Conservation (phyloP, 495 filamentous ascomycete species). For the Podospora anserina region DNA sequence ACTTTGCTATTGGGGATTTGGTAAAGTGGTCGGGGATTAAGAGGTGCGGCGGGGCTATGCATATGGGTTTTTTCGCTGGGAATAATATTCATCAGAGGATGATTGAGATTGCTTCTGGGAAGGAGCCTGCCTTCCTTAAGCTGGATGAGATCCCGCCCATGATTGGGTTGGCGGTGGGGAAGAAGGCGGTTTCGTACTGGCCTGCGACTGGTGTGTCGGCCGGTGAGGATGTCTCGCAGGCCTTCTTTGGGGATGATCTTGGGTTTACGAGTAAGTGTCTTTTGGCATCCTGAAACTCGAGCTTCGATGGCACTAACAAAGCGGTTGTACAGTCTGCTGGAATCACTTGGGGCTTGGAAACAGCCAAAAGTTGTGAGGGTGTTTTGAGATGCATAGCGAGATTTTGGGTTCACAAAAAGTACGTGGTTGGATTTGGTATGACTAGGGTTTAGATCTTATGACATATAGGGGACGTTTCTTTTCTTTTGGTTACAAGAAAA, state of each 20-base stretch:
- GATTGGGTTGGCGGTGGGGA: conserved; percentile 65
- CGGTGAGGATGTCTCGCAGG: conserved; percentile 57
- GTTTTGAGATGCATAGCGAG: neutral
- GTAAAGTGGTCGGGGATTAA: conserved; percentile 66
- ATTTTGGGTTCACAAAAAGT: neutral
- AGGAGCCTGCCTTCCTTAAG: conserved; percentile 41
- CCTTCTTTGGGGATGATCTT: conserved; percentile 64
- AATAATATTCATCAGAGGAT: conserved; percentile 61
- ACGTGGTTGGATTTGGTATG: neutral
- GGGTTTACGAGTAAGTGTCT: conserved; percentile 54
- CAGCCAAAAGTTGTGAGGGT: conserved; percentile 16
- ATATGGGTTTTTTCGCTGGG: conserved; percentile 60
- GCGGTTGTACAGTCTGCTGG: conserved; percentile 47
- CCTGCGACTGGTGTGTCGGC: conserved; percentile 46
- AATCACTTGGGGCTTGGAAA: conserved; percentile 53
- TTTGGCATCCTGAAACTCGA: neutral
- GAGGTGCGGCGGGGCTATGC: conserved; percentile 65
- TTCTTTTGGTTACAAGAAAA: neutral
- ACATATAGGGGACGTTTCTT: neutral
- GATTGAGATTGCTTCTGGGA: conserved; percentile 35
- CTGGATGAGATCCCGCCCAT: conserved; percentile 55
- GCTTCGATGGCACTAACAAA: conserved; percentile 15
- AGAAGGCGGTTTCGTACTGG: conserved; percentile 60
- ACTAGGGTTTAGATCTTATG: conserved; percentile 8
- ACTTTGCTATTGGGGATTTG: conserved; percentile 58